A percentile compares a stretch with the other conserved stretches of the same genome.
phyloP scores from a whole-genome alignment of 1,284 basidiomycete species.

The Irpex lacteus region DNA sequence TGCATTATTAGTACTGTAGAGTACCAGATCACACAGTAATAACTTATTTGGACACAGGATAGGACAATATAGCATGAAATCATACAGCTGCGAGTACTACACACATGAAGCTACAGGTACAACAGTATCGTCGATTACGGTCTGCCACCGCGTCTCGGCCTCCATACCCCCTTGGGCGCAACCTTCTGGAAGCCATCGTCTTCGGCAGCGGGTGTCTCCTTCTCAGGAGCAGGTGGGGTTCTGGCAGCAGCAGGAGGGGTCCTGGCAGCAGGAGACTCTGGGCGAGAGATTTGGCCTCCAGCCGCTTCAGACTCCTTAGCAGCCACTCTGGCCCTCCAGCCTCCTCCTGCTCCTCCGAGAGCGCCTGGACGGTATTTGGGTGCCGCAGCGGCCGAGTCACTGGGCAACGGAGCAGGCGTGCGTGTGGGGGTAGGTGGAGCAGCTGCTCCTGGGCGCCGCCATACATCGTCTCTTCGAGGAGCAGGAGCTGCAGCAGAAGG shows the following conservation, averaged over 20 bases:
- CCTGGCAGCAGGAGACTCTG: slow-evolving; percentile 35
- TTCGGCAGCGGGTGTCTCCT: slow-evolving; percentile 42
- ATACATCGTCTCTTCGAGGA: slow-evolving; percentile 24
- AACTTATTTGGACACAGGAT: slow-evolving; percentile 13
- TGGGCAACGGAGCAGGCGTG: slow-evolving; percentile 34
- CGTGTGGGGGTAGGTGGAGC: slow-evolving; percentile 21
- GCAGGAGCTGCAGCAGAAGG: slow-evolving; percentile 18
- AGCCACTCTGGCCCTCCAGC: slow-evolving; percentile 56
- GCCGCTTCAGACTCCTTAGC: slow-evolving; percentile 34
- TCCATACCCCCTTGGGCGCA: slow-evolving; percentile 42
- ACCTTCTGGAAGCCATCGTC: slow-evolving; percentile 75
- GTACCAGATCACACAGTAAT: slow-evolving; percentile 20
- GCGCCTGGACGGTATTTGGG: slow-evolving; percentile 48
- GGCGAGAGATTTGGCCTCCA: slow-evolving; percentile 29
- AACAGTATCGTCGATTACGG: slow-evolving; percentile 3
- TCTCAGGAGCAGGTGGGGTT: slow-evolving; percentile 25
- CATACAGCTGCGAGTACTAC: background rate
- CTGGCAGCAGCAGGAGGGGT: slow-evolving; percentile 32
- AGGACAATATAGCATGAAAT: background rate
- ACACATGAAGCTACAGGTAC: slow-evolving; percentile 8
- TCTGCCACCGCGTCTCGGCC: slow-evolving; percentile 30
- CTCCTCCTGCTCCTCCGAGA: slow-evolving; percentile 31
- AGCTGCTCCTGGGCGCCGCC: slow-evolving; percentile 34
- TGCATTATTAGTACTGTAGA: slow-evolving; percentile 23
- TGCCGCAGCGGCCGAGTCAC: slow-evolving; percentile 37